phyloP scores from a whole-genome alignment of 164 flowering plant species.

The Vitis labrusca region DNA sequence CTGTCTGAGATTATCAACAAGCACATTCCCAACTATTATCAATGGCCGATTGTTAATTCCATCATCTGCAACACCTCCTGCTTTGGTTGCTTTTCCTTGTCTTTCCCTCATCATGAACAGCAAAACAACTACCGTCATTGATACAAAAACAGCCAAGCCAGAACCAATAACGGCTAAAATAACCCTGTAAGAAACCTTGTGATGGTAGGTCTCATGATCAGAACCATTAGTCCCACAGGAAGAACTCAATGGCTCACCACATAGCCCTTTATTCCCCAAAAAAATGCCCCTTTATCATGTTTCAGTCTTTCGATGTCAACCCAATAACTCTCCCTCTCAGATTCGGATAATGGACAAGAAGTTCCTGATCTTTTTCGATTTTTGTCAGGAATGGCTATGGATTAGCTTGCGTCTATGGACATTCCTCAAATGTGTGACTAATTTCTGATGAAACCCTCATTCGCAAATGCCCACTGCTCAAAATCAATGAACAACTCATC shows the following conservation, averaged over 20 bases:
- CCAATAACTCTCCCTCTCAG: too few species aligned
- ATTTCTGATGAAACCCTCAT: too few species aligned
- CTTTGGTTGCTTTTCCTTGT: constrained; percentile 71
- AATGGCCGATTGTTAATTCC: constrained; percentile 41
- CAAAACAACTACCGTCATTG: constrained; percentile 71
- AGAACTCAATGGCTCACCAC: constrained; percentile 74
- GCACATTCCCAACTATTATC: constrained; percentile 73
- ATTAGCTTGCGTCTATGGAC: too few species aligned
- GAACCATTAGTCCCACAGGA: constrained; percentile 43
- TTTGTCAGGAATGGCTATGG: too few species aligned
- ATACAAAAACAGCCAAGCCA: constrained; percentile 73
- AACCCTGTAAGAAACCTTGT: constrained; percentile 75
- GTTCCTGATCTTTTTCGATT: too few species aligned
- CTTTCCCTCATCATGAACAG: constrained; percentile 92
- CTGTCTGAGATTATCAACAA: constrained; percentile 83
- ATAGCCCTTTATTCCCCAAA: constrained; percentile 76
- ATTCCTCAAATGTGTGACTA: too few species aligned
- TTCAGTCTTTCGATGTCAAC: too few species aligned
- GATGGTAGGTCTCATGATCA: constrained; percentile 39
- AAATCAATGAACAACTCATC: constrained; percentile 35
- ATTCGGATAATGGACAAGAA: too few species aligned
- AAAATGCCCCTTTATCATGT: constrained; percentile 18
- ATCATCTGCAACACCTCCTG: constrained; percentile 39
- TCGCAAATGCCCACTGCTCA: neutral
- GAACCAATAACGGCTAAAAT: constrained; percentile 89